Base-by-base conservation (phyloP, 768 basidiomycete genomes). In the Leucocoprinus sp. region DNA sequence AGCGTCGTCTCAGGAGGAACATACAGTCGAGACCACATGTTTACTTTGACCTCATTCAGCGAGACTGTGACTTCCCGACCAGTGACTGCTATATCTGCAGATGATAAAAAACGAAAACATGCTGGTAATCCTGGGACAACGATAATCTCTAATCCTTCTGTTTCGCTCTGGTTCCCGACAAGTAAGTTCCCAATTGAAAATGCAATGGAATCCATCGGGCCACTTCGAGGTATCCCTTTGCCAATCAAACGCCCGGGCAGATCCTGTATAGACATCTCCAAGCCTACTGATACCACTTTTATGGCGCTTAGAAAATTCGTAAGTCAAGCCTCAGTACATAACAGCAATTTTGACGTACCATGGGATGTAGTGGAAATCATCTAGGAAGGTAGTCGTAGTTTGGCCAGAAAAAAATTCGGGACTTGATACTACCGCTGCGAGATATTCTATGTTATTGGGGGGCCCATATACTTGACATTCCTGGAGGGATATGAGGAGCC, bases 131-230 rank as follows among this genome's bases (percentile, higher is more conserved):
- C 64, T 0, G 72, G 67, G 0, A 75, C 58, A 2, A 71, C 59
- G 39, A 76, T 54, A 6, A 77, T 63, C 55, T 86, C 84, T 5
- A 86, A 52, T 0, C 65, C 75, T 55, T 84, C 83, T 0, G 60
- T 73, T 7, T 57, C 66, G 1, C 56, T 52, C 0, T 59, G 45
- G 55, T 84, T 86, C 3, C 75, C 75, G 4, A 71, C 78, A 11
- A 86, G 62, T 27, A 75, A 50, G 53, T 84, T 84, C 7, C 74
- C 82, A 0, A 67, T 63, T 19, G 68, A 58, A 57, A 79, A 76
- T 0, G 82, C 75, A 8, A 75, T 55, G 8, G 65, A 48, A 53
- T 86, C 84, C 75, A 82, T 78, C 0, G 81, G 76, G 0, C 83
- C 83, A 48, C 76, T 74, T 11, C 63, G 67, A 0, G 84, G 84